Percentiles rank a stretch among this genome's conserved stretches.
Conservation (phyloP, 2,329 filamentous ascomycete genomes). For the Fonsecaea pedrosoi region DNA sequence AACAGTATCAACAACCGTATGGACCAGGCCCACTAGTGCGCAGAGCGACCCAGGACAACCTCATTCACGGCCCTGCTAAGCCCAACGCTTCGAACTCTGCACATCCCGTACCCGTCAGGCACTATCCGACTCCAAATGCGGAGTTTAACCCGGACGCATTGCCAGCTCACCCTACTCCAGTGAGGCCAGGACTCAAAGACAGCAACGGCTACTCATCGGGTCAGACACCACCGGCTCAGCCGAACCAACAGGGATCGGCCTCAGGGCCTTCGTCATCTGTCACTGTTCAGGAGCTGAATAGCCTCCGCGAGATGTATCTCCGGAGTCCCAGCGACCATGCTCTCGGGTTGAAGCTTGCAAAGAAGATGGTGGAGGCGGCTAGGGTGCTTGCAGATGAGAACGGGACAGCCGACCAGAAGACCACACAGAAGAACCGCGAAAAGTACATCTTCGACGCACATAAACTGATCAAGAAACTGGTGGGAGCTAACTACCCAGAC, state of each 20-base stretch:
- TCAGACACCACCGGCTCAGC: slow-evolving; percentile 16
- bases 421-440: slow-evolving; percentile 72
- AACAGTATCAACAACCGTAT: slow-evolving; percentile 32
- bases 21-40: slow-evolving; percentile 31
- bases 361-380: slow-evolving; percentile 84
- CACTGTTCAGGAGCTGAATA: slow-evolving; percentile 78
- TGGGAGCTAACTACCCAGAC: slow-evolving; percentile 73
- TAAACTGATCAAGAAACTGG: slow-evolving; percentile 90
- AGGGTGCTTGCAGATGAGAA: slow-evolving; percentile 79
- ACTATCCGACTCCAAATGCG: slow-evolving; percentile 25
- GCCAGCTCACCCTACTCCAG: slow-evolving; percentile 62
- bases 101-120: slow-evolving; percentile 37
- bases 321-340: slow-evolving; percentile 74
- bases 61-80: slow-evolving; percentile 25
- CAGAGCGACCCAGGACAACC: slow-evolving; percentile 29
- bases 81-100: slow-evolving; percentile 26
- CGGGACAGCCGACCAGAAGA: slow-evolving; percentile 71
- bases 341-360: slow-evolving; percentile 75
- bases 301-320: slow-evolving; percentile 72
- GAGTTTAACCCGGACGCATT: slow-evolving; percentile 60
- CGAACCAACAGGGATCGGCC: slow-evolving; percentile 9
- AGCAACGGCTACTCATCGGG: slow-evolving; percentile 32
- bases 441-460: slow-evolving; percentile 84
- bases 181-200: slow-evolving; percentile 54
- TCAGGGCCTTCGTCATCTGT: slow-evolving; percentile 57